A percentile compares a stretch with the other conserved stretches of the same genome.
phyloP scores from a whole-genome alignment of 139 green algal genomes.

The Spirogloea muscicola region DNA sequence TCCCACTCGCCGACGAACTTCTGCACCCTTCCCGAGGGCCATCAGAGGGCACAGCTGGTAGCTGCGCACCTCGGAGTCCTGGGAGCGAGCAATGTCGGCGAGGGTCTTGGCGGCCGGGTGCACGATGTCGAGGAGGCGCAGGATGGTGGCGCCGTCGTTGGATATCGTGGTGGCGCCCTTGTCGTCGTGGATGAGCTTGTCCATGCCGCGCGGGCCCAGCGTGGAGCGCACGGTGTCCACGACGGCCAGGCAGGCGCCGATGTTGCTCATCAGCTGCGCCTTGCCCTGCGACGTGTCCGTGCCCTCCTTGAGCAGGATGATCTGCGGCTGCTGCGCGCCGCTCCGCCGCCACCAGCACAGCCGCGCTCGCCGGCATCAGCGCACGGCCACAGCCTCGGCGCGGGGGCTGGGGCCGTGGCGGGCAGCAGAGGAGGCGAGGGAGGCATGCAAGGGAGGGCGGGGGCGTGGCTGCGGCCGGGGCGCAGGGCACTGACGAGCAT shows the following conservation, averaged over 20 bases:
- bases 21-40: too few species aligned
- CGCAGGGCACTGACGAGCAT: too few species aligned
- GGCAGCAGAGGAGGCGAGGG: too few species aligned
- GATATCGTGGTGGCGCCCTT: conserved; percentile 88
- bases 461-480: too few species aligned
- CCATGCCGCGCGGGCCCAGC: conserved; percentile 94
- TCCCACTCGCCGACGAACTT: too few species aligned
- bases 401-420: too few species aligned
- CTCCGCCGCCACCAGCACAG: too few species aligned
- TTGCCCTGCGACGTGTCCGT: conserved; percentile 97
- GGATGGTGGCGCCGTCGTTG: conserved; percentile 98
- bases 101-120: conserved; percentile 95
- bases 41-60: too few species aligned
- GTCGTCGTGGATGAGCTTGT: conserved; percentile 94
- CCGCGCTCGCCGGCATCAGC: too few species aligned
- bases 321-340: conserved; percentile 98
- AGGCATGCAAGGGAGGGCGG: too few species aligned
- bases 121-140: conserved; percentile 98
- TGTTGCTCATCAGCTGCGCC: conserved; percentile 96
- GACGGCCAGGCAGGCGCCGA: conserved; percentile 95
- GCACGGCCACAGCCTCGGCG: too few species aligned
- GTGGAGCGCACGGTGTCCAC: conserved; percentile 90
- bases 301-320: conserved; percentile 97
- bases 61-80: conserved; percentile 94
- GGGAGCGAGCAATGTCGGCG: conserved; percentile 90